Evolutionary conservation across 371 early-diverging fungal species (phyloP), one percentile per base, ranked within the genome.

Genomic region (Rhizopus arrhizus): DNA sequence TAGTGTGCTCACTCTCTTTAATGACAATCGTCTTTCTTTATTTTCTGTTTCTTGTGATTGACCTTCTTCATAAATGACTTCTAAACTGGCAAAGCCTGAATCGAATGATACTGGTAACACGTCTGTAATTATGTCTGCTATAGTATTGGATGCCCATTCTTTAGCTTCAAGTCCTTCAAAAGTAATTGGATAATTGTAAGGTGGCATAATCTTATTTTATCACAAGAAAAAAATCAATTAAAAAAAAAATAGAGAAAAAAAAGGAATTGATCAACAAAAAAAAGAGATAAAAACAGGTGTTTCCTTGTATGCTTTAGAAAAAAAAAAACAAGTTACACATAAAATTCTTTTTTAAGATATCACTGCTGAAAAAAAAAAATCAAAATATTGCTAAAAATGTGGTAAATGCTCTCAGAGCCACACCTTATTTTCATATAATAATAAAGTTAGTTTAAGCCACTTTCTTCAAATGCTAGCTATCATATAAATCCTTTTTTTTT

Each of bases 141-240:
- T 53, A 7, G 69, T 71, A 36, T 64, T 66, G 13, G 61, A 62
- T 16, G 74, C 77, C 77, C 77, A 77, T 56, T 62, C 58, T 47
- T 68, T 68, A 12, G 68, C 77, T 57, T 77, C 74, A 43, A 73
- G 64, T 48, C 65, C 59, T 55, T 77, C 77, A 61, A 77, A 72
- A 12, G 66, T 65, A 35, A 46, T 46, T 52, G 53, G 75, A 56
- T 65, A 68, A 53, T 40, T 40, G 59, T 48, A 57, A 59, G 63
- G 66, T 36, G 64, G 68, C 68, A 68, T 68, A 33, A 40, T 32
- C 3, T 32, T 36, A 28, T 34, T 22, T 8, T 32, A 43, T 32
- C 35, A 32, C 28, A 42, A 15, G 52, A 36, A 33, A 36, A 62
- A 43, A 13, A n/a, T n/a, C 28, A 22, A 58, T 56, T 33, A 62